Percentiles rank a stretch among this genome's conserved stretches.
These are phyloP conservation scores for Solanum ossicruentum DNA, from an alignment of 257 asterid species.

Conservation along the genomic window DNA sequence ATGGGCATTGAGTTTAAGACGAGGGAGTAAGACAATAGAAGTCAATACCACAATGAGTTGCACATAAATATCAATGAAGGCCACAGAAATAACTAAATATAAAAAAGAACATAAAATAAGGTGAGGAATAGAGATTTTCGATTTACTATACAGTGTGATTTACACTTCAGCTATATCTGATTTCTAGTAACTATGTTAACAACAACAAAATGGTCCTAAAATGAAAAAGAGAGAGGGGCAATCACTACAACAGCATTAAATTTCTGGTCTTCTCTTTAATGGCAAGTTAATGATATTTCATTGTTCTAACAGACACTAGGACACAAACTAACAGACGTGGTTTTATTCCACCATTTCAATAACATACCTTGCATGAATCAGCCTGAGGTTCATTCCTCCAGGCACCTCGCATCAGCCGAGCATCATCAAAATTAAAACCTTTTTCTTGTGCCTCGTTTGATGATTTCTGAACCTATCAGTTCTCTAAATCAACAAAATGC, in stretches of 20 bases:
- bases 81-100: not conserved
- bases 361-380: conserved; percentile 78
- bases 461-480: conserved; percentile 49
- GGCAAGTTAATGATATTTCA: not conserved
- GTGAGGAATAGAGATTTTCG: not conserved
- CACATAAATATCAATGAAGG: not conserved
- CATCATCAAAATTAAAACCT: conserved; percentile 94
- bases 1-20: not conserved
- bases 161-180: not conserved
- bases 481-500: conserved; percentile 3
- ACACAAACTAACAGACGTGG: not conserved
- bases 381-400: conserved; percentile 97
- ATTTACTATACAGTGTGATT: not conserved
- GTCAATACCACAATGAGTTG: not conserved
- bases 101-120: not conserved
- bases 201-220: not conserved
- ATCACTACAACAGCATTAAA: not conserved
- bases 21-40: not conserved
- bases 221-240: not conserved
- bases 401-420: conserved; percentile 89
- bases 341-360: not conserved
- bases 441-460: conserved; percentile 55
- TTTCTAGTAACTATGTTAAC: not conserved
- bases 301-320: not conserved
- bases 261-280: not conserved